Base-by-base conservation (phyloP, 169 alveolate species). In the Neospora caninum region DNA sequence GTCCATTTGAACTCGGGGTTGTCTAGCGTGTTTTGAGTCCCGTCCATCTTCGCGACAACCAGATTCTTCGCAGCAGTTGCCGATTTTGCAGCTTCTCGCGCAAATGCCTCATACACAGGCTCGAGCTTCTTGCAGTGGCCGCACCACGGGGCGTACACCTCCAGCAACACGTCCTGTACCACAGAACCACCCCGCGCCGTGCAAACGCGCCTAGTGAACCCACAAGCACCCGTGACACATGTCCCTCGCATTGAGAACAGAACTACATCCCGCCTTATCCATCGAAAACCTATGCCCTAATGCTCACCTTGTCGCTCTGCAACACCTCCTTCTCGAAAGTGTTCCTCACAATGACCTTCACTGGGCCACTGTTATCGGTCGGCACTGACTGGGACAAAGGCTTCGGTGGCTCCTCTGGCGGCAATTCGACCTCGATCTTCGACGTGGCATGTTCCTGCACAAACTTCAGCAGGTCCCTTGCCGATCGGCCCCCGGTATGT, bases 111-210 rank as follows among this genome's bases (percentile, higher is more conserved):
- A 96, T 96, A 96, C 54, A 93, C 95, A 31, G 99, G 99, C 80
- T 98, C 98, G 45, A 98, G 96, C 93, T 97, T 94, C 95, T 99
- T 98, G 97, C 99, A 99, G 97, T 98, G 99, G 45, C 99, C 99
- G 93, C 99, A 98, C 99, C 99, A 98, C 73, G 99, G 99, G 36
- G 99, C 99, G 88, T 98, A 98, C 94, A 98, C 98, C 96, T 98
- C 98, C 84, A 99, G 97, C 86, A 98, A 96, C 91, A 98, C 99
- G 94, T 98, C 99, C 94, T 97, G 92, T 1, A 83, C 84, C 95
- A 0, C 54, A 97, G 93, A 67, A 16, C 42, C 42, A 25, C 83
- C 39, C 9, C 9, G 27, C 6, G 25, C 9, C 83, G 13, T 13
- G 9, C 42, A 34, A 70, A 34, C 83, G 6, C 83, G 83, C 83